A percentile compares a stretch with the other conserved stretches of the same genome.
These are phyloP conservation scores for Fraxinus nigra DNA, from an alignment of 305 asterid genomes.

Conservation along the genomic window DNA sequence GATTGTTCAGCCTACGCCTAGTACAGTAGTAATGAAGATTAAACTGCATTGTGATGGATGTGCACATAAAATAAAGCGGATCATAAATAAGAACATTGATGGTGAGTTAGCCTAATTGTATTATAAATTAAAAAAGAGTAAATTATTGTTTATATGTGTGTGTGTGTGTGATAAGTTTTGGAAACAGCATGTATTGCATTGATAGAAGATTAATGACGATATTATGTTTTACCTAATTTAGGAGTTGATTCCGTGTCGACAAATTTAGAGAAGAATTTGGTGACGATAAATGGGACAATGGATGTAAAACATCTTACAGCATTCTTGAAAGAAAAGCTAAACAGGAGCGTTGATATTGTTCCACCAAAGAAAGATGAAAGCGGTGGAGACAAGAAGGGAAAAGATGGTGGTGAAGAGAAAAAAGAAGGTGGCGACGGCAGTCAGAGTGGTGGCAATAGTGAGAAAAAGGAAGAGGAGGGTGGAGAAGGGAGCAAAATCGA, in stretches of 20 bases:
- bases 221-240: conserved; percentile 8
- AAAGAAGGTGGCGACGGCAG: conserved; percentile 13
- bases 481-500: conserved; percentile 12
- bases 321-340: conserved; percentile 52
- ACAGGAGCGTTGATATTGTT: conserved; percentile 44
- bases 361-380: conserved; percentile 43
- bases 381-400: conserved; percentile 17
- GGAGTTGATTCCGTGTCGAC: conserved; percentile 51
- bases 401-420: conserved; percentile 19
- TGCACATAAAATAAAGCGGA: conserved; percentile 57
- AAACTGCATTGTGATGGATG: conserved; percentile 75
- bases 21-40: conserved; percentile 55
- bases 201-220: not conserved
- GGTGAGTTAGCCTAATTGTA: conserved; percentile 42
- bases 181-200: too few relatives aligned
- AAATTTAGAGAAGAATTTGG: conserved; percentile 49
- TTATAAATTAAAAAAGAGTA: not conserved
- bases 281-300: conserved; percentile 61
- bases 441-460: conserved; percentile 1
- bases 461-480: conserved; percentile 5
- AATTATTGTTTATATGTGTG: not conserved
- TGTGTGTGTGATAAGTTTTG: not conserved
- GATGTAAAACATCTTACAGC: conserved; percentile 42
- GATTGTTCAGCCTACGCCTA: conserved; percentile 43
- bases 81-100: conserved; percentile 46